Base-by-base conservation (phyloP, 768 basidiomycete species). In the Mycena alexandri region DNA sequence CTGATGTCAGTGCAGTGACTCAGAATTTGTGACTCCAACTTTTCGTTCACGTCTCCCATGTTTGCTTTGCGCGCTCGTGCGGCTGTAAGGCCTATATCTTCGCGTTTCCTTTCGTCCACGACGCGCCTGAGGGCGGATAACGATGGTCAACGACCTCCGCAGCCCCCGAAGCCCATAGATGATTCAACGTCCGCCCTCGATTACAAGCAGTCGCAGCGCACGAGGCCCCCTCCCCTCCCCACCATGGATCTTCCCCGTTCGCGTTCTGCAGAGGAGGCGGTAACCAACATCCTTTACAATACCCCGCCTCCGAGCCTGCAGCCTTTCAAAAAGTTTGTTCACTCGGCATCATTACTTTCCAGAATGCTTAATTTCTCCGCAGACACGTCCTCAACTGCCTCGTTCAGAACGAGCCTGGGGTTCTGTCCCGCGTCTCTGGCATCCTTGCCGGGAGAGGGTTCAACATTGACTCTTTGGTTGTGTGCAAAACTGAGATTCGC, bases 361-460 rank as follows among this genome's bases (percentile, higher is more conserved):
- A 59, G 34, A 24, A 29, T 34, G 54, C 41, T 36, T n/a, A 65
- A 12, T 36, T 63, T 59, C 47, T n/a, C 22, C 13, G 51, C 74
- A 98, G 96, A 78, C 97, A 99, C 76, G 88, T 96, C 64, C 86
- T 99, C 69, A 99, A 99, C 82, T 98, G 96, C 79, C 89, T 99
- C 67, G 98, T 99, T 5, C 98, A 99, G 80, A 98, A 99, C 77
- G 98, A 99, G 81, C 98, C 98, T 3, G 98, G 98, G 75, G 98
- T 99, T n/a, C 87, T 99, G 14, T 98, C 97, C 33, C 92, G 98
- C 73, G 96, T 99, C 4, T 97, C 97, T 8, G 98, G 98, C 61
- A 98, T 97, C 75, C 87, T 99, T 24, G 98, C 98, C 21, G 98
- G 94, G 46, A 86, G 98, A 71, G 98, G 98, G 5, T 98, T 99